phyloP scores from a whole-genome alignment of 805 yeast genomes.

The Monosporozyma siamensis region DNA sequence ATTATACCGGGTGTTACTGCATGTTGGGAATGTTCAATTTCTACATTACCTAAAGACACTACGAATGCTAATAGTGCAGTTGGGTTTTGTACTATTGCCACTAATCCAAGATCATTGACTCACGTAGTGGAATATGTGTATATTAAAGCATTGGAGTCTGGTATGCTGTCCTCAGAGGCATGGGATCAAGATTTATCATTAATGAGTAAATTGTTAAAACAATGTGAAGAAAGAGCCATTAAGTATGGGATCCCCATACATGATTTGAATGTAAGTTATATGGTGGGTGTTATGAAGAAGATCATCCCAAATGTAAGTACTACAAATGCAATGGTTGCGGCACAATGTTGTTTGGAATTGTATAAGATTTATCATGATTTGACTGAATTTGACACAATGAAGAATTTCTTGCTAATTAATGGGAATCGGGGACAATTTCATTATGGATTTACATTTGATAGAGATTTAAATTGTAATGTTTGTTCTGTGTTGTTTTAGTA shows the following conservation, averaged over 20 bases:
- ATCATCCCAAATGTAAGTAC: conserved; percentile 93
- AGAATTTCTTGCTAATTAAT: conserved; percentile 75
- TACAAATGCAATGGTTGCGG: conserved; percentile 87
- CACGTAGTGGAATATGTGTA: conserved; percentile 91
- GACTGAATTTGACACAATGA: conserved; percentile 38
- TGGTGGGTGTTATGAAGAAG: conserved; percentile 82
- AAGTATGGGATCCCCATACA: conserved; percentile 48
- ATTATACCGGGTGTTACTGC: conserved; percentile 79
- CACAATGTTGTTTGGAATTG: conserved; percentile 78
- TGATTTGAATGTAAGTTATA: conserved; percentile 62
- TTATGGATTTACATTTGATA: conserved; percentile 57
- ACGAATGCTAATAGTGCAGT: conserved; percentile 34
- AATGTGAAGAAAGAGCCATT: conserved; percentile 50
- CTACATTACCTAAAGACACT: conserved; percentile 51
- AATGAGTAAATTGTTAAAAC: conserved; percentile 50
- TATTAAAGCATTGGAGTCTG: conserved; percentile 38
- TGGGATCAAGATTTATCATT: conserved; percentile 55
- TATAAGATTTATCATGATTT: conserved; percentile 67
- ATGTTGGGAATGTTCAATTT: conserved; percentile 87
- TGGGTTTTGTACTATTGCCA: conserved; percentile 91
- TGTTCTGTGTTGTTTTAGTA: conserved; percentile 35
- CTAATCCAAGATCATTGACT: conserved; percentile 88
- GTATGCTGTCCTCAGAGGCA: conserved; percentile 52
- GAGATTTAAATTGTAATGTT: conserved; percentile 58
- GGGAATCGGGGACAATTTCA: conserved; percentile 76